Conservation (phyloP, 2,329 filamentous ascomycete species). For the Fusarium pseudoanthophilum region DNA sequence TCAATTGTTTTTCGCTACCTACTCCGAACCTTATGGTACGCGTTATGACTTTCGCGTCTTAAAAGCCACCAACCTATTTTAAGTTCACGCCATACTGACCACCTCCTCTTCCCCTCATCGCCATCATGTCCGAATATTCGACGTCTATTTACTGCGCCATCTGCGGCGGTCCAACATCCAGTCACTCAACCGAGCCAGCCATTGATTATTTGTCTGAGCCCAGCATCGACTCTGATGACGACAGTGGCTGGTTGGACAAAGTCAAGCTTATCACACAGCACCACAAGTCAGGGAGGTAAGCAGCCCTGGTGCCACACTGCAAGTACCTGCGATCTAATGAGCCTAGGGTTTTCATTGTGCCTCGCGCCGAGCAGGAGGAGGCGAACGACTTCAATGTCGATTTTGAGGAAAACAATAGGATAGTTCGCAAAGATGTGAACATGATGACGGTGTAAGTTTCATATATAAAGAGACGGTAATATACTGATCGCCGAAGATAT, state of each 20-base stretch:
- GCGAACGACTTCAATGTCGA: background rate
- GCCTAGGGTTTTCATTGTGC: background rate
- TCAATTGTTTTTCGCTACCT: background rate
- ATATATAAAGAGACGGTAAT: rapidly evolving
- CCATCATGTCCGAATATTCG: background rate
- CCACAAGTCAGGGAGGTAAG: background rate
- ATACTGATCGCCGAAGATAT: background rate
- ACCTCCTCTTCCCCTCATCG: background rate
- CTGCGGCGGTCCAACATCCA: background rate
- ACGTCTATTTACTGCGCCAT: background rate
- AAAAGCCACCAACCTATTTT: background rate
- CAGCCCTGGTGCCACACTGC: rapidly evolving
- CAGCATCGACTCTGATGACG: background rate
- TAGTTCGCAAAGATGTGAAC: background rate
- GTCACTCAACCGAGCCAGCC: background rate
- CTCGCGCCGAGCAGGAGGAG: background rate
- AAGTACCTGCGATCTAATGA: background rate
- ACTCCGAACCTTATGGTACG: background rate
- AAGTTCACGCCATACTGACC: background rate
- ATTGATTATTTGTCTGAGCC: background rate
- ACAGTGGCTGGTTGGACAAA: background rate
- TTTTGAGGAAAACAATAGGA: background rate
- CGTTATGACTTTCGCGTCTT: background rate
- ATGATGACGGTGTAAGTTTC: background rate
- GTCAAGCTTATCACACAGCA: background rate